Evolutionary conservation across 371 early-diverging fungal genomes (phyloP), one percentile per base, ranked within the genome.

Genomic region (Lichtheimia hyalospora): DNA sequence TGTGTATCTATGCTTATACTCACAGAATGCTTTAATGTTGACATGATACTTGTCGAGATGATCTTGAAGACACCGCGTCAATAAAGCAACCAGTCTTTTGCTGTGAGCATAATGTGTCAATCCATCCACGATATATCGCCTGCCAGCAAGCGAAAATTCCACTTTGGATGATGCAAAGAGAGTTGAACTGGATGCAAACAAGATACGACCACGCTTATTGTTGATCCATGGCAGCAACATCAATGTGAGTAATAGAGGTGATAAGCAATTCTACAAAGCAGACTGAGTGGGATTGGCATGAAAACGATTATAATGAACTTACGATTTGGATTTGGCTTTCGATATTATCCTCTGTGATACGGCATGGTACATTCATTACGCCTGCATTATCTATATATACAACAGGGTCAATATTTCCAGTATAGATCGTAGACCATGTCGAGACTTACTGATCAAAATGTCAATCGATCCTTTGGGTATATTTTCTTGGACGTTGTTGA

Each of bases 291-390:
- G 20, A 34, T 4, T 28, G 20, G 16, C 0, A 18, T 10, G 14
- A 12, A 10, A 56, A 28, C 20, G 20, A 14, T 21, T 25, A 21
- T 20, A 34, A 15, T 12, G 15, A 8, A 42, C 67, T 71, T 67
- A 74, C 79, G 23, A 62, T 73, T 57, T 75, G 79, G 57, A 88
- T 89, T 73, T 92, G 92, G 49, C 74, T 51, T 72, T 94, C 92
- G 25, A 86, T 70, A 12, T 85, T 88, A 63, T 94, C 91, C 10
- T 60, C 63, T 1, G 92, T 89, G 14, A 67, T 55, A 0, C 62
- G 61, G 44, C 71, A 84, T 1, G 93, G 92, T 2, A 72, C 68
- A 39, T 79, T 84, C 93, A 93, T 92, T 18, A 93, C 73, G 5
- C 92, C 94, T 21, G 86, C 84, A 66, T 89, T 89, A 62, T 82